Base-by-base conservation (phyloP, 2,329 filamentous ascomycete genomes). In the Paradendryphiella salina region DNA sequence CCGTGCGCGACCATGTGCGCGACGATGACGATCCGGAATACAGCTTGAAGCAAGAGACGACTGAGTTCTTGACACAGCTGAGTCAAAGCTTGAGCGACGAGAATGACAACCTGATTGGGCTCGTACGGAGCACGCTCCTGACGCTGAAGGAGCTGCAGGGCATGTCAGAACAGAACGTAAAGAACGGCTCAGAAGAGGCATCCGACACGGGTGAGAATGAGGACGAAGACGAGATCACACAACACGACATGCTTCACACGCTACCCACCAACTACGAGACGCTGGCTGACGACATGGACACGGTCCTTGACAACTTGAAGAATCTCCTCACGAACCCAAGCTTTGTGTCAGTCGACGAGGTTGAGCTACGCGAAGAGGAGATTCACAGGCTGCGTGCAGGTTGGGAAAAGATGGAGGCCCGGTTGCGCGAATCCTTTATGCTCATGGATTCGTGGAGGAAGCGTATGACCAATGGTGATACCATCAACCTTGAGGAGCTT, bases 381-480 rank as follows among this genome's bases (percentile, higher is more conserved):
- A 97, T 99, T 58, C 81, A 82, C 44, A 83, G 89, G 43, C 79
- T 99, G 39, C 85, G 90, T 46, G 84, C 88, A 47, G 90, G 92
- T 13, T 96, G 93, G 87, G 89, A 95, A 70, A 91, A 88, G 74
- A 96, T 97, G 89, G 92, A 97, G 72, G 82, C 79, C 17, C 84
- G 91, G 43, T 96, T 94, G 90, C 86, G 85, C 59, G 93, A 97
- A 68, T 90, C 94, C 1, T 86, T 97, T 10, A 82, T 85, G 29
- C 84, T 99, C 75, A 96, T 99, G 78, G 90, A 96, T 59, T 86
- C 88, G 28, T 97, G 94, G 93, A 86, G 92, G 54, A 87, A 85
- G 69, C 83, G 90, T 34, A 90, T 96, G 83, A 84, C 83, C 13
- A 80, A 80, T 43, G 85, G 82, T 57, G 82, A 85, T 52, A 84